Base-by-base conservation (phyloP, 768 basidiomycete genomes). In the Amyloporia xantha region DNA sequence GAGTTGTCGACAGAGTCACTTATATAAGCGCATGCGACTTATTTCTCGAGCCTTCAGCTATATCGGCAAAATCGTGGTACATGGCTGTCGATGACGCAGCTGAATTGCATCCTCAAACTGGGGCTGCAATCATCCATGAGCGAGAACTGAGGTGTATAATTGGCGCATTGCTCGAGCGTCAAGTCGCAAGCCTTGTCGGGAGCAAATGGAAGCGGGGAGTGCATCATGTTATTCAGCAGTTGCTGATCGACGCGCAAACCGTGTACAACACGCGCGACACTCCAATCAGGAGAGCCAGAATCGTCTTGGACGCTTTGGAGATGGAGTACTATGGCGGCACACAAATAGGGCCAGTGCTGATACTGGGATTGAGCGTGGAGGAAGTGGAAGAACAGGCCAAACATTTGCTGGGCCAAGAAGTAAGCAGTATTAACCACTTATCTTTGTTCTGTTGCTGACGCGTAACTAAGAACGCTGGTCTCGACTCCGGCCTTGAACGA, bases 21-120 rank as follows among this genome's bases (percentile, higher is more conserved):
- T 84, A 82, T 50, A 70, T 85, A 20, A 83, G 77, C 11, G 67
- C 77, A 2, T 84, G 76, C 60, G 87, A 91, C 24, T 74, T 91
- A 4, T 67, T 86, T 24, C 66, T 84, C 41, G 55, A 68, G 6
- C 66, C 79, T 0, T 60, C 65, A 4, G 67, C 72, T 11, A 20
- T 86, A 4, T 81, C 83, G 0, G 60, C 86, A 4, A 62, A 59
- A 33, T 44, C 50, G 17, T 47, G 33, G 37, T 53, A 57, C 15
- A 24, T 45, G 33, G 30, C n/a, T n/a, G n/a, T n/a, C n/a, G n/a
- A n/a, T n/a, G n/a, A n/a, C n/a, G n/a, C n/a, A n/a, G n/a, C n/a
- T n/a, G n/a, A n/a, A n/a, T n/a, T n/a, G n/a, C n/a, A n/a, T n/a
- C n/a, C n/a, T n/a, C n/a, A n/a, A n/a, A n/a, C n/a, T n/a, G n/a